Conservation (phyloP, 768 basidiomycete species). For the Holtermannia corniformis region DNA sequence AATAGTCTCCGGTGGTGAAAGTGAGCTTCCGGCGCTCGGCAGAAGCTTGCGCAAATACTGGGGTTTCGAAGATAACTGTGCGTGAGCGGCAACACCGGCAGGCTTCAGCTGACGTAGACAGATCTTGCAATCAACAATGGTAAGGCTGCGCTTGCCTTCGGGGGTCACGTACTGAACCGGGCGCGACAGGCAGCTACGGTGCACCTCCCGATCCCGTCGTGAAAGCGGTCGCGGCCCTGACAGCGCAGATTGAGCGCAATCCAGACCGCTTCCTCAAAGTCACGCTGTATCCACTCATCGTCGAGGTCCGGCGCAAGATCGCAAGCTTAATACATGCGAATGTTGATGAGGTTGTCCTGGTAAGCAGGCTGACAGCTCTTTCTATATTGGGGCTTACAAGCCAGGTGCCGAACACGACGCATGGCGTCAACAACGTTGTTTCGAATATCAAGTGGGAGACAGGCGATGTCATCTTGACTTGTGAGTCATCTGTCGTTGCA, state of each 20-base stretch:
- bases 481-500: constrained; percentile 38
- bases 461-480: constrained; percentile 57
- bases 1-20: constrained; percentile 26
- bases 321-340: constrained; percentile 38
- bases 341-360: constrained; percentile 39
- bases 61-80: constrained; percentile 33
- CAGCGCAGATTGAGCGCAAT: constrained; percentile 31
- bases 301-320: constrained; percentile 25
- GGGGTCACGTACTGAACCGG: background rate
- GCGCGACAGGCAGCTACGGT: constrained; percentile 37
- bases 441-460: constrained; percentile 59
- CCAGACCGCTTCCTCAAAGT: constrained; percentile 41
- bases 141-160: constrained; percentile 4
- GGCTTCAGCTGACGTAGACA: constrained; percentile 2
- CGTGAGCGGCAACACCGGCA: background rate
- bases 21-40: constrained; percentile 32
- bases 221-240: constrained; percentile 28
- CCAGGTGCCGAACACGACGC: constrained; percentile 51
- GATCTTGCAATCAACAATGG: constrained; percentile 43
- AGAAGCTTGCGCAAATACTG: constrained; percentile 39
- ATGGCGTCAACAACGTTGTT: constrained; percentile 58
- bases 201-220: constrained; percentile 37
- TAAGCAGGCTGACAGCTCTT: no score
- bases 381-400: background rate
- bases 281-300: constrained; percentile 28